Evolutionary conservation across 345 rosid genomes (phyloP), one percentile per base, ranked within the genome.

Genomic region (Boechera retrofracta): DNA sequence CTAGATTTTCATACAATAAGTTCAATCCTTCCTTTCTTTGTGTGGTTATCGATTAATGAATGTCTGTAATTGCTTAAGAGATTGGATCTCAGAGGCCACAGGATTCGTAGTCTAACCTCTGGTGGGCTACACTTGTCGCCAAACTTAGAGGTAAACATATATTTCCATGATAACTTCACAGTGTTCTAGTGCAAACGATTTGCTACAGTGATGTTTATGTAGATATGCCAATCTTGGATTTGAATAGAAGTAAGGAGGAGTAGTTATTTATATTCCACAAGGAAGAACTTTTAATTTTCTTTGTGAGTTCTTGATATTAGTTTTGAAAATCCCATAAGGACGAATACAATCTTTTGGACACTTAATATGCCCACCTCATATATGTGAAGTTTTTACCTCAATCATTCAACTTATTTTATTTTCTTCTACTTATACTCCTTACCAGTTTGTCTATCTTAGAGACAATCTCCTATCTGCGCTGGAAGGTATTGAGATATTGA

Each of bases 401-500:
- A 32, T 9, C 36, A 54, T 26, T 64, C 33, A 55, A 55, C 53
- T 38, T 71, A 16, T 15, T 48, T 36, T 65, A 55, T 10, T 24
- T 35, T 41, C 39, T 26, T 72, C 15, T 63, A 32, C 54, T 55
- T 69, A 41, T 79, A 49, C 77, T 84, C 32, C 81, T 79, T 76
- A 67, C 83, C 90, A 94, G 98, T 94, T 94, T 87, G 97, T 94
- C 69, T 94, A 94, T 83, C 95, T 94, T 59, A 87, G 98, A 83
- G 98, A 94, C 84, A 94, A 94, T 83, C 94, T 94, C 71, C 80
- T 94, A 63, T 89, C 97, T 47, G 75, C 87, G 21, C 63, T 94
- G 76, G 97, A 94, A 80, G 98, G 98, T 78, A 83, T 94, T 80
- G 97, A 94, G 85, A 90, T 92, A 85, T 83, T 94, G 78, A 89